Evolutionary conservation across 2,329 filamentous ascomycete genomes (phyloP).

Genomic region (Albophoma yamanashiensis): DNA sequence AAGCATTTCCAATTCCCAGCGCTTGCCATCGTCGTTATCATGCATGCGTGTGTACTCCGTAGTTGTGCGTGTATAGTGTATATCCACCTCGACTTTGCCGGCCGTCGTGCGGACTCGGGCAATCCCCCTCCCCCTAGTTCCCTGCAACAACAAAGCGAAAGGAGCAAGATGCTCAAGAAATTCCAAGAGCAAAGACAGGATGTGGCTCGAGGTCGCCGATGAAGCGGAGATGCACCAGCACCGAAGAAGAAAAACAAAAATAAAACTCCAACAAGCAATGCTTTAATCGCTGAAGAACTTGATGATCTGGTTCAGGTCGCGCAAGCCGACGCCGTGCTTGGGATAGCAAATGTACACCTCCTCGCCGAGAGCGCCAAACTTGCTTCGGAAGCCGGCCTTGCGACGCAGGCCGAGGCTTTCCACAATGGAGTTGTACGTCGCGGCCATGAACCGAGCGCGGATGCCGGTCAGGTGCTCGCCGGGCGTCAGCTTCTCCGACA

Average conservation of each 20-base stretch:
- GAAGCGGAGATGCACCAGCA: too few species aligned
- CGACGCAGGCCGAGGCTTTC: conserved; percentile 72
- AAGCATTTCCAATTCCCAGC: background rate
- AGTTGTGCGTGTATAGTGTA: background rate
- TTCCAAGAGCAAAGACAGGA: background rate
- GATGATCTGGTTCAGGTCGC: conserved; percentile 75
- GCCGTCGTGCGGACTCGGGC: too few species aligned
- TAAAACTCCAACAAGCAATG: background rate
- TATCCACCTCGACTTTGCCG: background rate
- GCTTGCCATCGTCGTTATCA: background rate
- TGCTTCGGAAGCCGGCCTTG: conserved; percentile 84
- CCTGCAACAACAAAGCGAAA: too few species aligned
- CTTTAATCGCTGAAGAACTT: conserved; percentile 71
- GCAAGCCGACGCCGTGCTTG: conserved; percentile 70
- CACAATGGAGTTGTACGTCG: conserved; percentile 73
- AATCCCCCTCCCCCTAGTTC: too few species aligned
- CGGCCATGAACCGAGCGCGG: conserved; percentile 69
- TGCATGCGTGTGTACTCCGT: background rate
- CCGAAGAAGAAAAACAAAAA: too few species aligned
- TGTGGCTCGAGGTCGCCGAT: background rate
- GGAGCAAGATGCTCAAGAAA: too few species aligned
- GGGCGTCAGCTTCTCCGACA: conserved; percentile 60
- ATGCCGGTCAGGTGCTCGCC: conserved; percentile 75
- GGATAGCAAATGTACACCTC: conserved; percentile 87
- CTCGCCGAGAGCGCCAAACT: conserved; percentile 77